phyloP scores from a whole-genome alignment of 2,329 filamentous ascomycete genomes.

The Sporothrix globosa region DNA sequence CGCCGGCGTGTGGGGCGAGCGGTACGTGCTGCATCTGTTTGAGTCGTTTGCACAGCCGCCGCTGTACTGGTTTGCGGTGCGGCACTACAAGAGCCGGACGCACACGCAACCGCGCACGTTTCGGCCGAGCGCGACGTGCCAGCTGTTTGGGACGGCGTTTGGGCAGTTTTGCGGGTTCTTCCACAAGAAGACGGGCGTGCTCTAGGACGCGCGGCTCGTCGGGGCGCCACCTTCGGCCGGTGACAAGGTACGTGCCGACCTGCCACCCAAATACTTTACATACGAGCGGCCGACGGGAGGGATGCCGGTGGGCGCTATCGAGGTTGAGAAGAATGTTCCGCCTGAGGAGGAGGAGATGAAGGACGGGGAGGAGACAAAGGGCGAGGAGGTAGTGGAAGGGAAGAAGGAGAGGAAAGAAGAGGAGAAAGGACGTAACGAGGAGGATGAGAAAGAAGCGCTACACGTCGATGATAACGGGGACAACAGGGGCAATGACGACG shows the following conservation, averaged over 20 bases:
- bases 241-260: neutral
- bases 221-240: neutral
- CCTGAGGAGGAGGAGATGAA: neutral
- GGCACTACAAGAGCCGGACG: conserved; percentile 51
- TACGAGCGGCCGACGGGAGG: conserved; percentile 36
- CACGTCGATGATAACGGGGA: no score
- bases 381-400: neutral
- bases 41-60: conserved; percentile 63
- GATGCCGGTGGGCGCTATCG: conserved; percentile 41
- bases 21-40: conserved; percentile 65
- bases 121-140: conserved; percentile 47
- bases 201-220: conserved; percentile 59
- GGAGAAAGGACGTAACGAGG: neutral
- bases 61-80: conserved; percentile 64
- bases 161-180: conserved; percentile 62
- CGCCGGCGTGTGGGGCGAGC: conserved; percentile 57
- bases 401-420: neutral
- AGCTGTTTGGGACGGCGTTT: conserved; percentile 51
- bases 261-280: conserved; percentile 3
- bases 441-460: no score
- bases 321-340: conserved; percentile 29
- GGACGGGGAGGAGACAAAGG: neutral
- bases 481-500: no score
- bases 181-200: conserved; percentile 57
- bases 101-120: conserved; percentile 45